These are phyloP conservation scores for Suillus occidentalis DNA, from an alignment of 768 basidiomycete species.

Conservation along the genomic window DNA sequence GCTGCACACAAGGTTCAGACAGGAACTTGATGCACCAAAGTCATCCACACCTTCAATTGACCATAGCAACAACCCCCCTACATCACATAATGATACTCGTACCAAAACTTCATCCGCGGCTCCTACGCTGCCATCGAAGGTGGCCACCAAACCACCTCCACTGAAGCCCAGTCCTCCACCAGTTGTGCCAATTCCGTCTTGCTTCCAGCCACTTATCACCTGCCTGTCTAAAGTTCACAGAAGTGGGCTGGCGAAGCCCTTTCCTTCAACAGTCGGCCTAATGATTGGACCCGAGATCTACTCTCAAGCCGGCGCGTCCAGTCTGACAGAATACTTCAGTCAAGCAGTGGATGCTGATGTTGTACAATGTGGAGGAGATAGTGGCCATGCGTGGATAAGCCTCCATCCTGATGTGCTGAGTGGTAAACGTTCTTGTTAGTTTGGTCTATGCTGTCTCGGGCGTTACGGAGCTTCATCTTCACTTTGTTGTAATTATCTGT, in stretches of 20 bases:
- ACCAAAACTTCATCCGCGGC: not conserved
- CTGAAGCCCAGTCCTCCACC: not conserved
- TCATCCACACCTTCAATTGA: not conserved
- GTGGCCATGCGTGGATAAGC: conserved; percentile 35
- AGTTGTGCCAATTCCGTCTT: not conserved
- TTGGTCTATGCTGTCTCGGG: not conserved
- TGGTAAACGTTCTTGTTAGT: conserved; percentile 1
- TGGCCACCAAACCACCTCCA: not conserved
- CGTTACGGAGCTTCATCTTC: not conserved
- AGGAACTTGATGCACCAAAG: not conserved
- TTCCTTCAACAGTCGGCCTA: conserved; percentile 38
- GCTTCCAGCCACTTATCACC: conserved; percentile 34
- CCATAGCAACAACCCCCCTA: not conserved
- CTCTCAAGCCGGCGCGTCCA: conserved; percentile 38
- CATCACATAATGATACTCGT: not conserved
- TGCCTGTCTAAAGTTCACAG: conserved; percentile 31
- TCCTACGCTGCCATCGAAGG: too few species aligned
- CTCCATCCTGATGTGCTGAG: conserved; percentile 2
- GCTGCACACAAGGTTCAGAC: conserved; percentile 25
- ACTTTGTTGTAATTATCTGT: not conserved
- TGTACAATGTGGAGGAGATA: conserved; percentile 41
- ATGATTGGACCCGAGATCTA: conserved; percentile 38
- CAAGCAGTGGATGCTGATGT: conserved; percentile 41
- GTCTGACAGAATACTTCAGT: conserved; percentile 41
- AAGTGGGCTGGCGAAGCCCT: conserved; percentile 31